Base-by-base conservation (phyloP, 208 protist species). In the Endotrypanum monterogeii region DNA sequence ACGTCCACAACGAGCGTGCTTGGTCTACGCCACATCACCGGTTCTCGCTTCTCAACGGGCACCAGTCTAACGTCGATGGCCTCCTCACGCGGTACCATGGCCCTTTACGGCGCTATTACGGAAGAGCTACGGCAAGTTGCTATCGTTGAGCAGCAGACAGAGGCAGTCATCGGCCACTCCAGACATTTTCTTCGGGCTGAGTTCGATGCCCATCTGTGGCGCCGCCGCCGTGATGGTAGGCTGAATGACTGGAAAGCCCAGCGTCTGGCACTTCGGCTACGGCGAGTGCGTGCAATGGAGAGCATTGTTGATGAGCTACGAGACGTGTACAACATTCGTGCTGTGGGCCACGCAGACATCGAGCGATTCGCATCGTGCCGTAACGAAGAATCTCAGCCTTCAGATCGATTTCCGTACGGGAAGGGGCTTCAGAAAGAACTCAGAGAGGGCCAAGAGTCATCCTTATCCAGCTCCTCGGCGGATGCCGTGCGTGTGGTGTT, bases 81-180 rank as follows among this genome's bases (percentile, higher is more conserved):
- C 20, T 79, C 82, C 1, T 91, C 89, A 25, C 76, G 77, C 16
- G 83, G 82, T 46, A 90, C 86, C n/a, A 69, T 86, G 18, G 80
- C 84, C 18, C 85, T 91, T 52, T 89, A 93, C 72, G 88, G 88
- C 23, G 87, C 87, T 46, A 88, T 96, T 58, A 84, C 84, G 32
- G 76, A 83, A 70, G 91, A 96, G 70, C 71, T 89, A 32, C 79
- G 80, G 11, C 84, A 87, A 48, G 79, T 81, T 39, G 60, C 76
- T 28, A 56, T 80, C 37, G 25, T 76, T 7, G 74, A 66, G 69
- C 65, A 77, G 60, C 58, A 69, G 32, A 72, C 70, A 50, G 83
- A 83, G 78, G 54, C 55, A 18, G 60, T 44, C 25, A 41, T 55
- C 44, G 79, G 55, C 5, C 56, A 90, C 66, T 79, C 79, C 14